phyloP scores from a whole-genome alignment of 306 rosid species.

The Trichosanthes truncata region DNA sequence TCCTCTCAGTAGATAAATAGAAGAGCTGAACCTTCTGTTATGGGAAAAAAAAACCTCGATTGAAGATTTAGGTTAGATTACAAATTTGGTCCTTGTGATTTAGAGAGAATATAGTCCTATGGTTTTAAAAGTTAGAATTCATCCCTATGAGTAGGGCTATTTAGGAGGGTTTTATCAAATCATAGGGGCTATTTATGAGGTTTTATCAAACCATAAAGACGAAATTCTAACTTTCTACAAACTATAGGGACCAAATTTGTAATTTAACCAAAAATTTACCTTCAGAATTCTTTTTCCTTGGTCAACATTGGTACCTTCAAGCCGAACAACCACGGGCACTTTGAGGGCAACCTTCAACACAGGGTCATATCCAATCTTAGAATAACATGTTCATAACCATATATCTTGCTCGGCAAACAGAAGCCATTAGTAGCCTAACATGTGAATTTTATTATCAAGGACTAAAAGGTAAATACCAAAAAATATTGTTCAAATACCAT shows the following conservation, averaged over 20 bases:
- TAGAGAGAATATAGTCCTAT: too few species aligned
- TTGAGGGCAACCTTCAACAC: conserved; percentile 60
- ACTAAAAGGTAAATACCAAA: not conserved
- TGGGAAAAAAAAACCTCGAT: not conserved
- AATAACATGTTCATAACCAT: not conserved
- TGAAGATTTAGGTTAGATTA: not conserved
- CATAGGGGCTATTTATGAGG: too few species aligned
- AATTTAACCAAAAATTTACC: conserved; percentile 20
- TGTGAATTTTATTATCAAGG: not conserved
- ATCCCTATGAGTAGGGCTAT: too few species aligned
- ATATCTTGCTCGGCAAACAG: not conserved
- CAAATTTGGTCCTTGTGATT: too few species aligned
- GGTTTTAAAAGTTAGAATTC: too few species aligned
- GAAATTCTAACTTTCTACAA: too few species aligned
- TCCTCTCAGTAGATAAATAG: not conserved
- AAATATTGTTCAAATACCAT: not conserved
- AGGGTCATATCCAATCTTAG: conserved; percentile 6
- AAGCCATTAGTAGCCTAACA: not conserved
- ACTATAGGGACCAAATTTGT: too few species aligned
- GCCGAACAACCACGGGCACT: conserved; percentile 95
- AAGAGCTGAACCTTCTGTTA: not conserved
- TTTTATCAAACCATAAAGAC: too few species aligned
- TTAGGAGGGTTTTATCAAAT: too few species aligned
- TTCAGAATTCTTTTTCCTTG: conserved; percentile 88
- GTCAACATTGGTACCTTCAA: conserved; percentile 96